These are phyloP conservation scores for Nematocida homosporus DNA, from an alignment of 371 early-diverging fungal species.

Conservation along the genomic window DNA sequence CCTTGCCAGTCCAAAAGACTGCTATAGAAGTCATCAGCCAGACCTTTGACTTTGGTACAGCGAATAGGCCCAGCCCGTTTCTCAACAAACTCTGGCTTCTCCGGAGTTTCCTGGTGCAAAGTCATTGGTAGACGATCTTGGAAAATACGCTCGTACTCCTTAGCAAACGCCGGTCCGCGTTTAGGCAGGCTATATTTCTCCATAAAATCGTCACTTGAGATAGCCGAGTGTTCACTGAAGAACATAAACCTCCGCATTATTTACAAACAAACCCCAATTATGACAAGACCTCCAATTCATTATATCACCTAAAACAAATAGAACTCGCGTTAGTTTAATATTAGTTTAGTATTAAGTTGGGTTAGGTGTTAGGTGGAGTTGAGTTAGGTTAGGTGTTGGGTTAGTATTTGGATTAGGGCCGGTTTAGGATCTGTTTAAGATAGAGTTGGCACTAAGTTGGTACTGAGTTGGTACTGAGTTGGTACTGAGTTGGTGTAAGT, in stretches of 20 bases:
- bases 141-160: slow-evolving; percentile 42
- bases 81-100: background rate
- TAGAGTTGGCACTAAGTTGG: too few species aligned
- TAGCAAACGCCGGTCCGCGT: background rate
- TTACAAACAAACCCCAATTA: slow-evolving; percentile 46
- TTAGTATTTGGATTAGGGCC: too few species aligned
- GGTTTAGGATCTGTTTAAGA: too few species aligned
- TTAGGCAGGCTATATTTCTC: slow-evolving; percentile 2
- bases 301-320: too few species aligned
- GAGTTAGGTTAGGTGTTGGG: too few species aligned
- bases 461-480: too few species aligned
- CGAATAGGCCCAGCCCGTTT: slow-evolving; percentile 37
- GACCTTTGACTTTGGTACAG: slow-evolving; percentile 28
- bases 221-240: slow-evolving; percentile 18
- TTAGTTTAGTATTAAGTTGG: too few species aligned
- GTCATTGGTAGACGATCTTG: background rate
- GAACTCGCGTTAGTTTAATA: too few species aligned
- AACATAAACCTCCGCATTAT: slow-evolving; percentile 56
- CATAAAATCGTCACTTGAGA: slow-evolving; percentile 47
- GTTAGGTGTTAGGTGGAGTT: too few species aligned
- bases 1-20: slow-evolving; percentile 67
- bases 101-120: background rate
- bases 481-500: too few species aligned
- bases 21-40: slow-evolving; percentile 69
- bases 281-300: background rate